Base-by-base conservation (phyloP, 2,329 filamentous ascomycete genomes). In the Cryphonectria carpinicola region DNA sequence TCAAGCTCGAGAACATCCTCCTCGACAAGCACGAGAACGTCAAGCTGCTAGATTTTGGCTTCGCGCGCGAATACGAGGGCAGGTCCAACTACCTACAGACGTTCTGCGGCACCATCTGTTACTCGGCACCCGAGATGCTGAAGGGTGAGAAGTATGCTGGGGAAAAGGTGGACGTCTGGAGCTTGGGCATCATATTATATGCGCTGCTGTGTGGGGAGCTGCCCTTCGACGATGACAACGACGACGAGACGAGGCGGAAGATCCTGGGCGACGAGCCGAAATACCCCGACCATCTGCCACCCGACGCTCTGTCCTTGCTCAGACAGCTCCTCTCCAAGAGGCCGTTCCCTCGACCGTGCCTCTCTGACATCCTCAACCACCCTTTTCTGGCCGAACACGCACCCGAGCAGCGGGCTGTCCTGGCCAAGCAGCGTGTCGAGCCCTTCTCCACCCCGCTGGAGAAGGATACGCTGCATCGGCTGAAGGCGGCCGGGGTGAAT, bases 121-220 rank as follows among this genome's bases (percentile, higher is more conserved):
- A 99, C 81, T 97, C 94, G 68, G 96, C 96, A 2, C 96, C 96
- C 2, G 96, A 99, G 81, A 99, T 99, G 96, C 86, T 99, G 56
- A 97, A 96, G 80, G 96, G 95, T 54, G 96, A 99, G 80, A 98
- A 97, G 81, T 99, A 99, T 79, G 96, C 95, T 0, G 95, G 94
- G 37, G 94, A 98, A 83, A 98, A 98, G 83, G 95, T 99, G 65
- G 96, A 99, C 78, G 94, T 99, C 5, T 99, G 93, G 93, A 96
- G 93, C 77, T 79, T 97, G 74, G 93, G 93, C 17, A 91, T 97
- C 69, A 96, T 97, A 72, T 84, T 96, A 1, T 96, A 95, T 77
- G 93, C 93, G 65, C 83, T 97, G 70, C 83, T 97, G 37, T 93
- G 91, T 73, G 93, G 93, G 69, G 93, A 96, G 81, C 85, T 99